phyloP scores from a whole-genome alignment of 2,329 filamentous ascomycete species.

The Monosporascus sp. region DNA sequence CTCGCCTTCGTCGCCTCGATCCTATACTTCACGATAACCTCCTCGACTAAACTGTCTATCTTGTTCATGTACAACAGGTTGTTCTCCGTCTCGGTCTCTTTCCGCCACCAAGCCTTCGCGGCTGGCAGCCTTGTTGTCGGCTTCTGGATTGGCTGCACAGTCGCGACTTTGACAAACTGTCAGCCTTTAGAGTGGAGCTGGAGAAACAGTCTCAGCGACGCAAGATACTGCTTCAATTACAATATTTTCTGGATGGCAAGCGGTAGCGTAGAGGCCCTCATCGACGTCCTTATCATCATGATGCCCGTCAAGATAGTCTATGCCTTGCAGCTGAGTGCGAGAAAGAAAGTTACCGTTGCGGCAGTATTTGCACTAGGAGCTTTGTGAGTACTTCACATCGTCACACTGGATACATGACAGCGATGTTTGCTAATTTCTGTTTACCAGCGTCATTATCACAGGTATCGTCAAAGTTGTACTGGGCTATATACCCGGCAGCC shows the following conservation, averaged over 20 bases:
- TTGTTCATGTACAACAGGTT: constrained; percentile 23
- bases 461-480: constrained; percentile 10
- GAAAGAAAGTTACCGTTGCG: constrained; percentile 13
- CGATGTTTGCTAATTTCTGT: neutral
- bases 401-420: neutral
- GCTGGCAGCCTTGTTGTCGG: constrained; percentile 5
- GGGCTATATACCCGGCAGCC: constrained; percentile 7
- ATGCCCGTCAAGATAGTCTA: constrained; percentile 12
- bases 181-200: constrained; percentile 18
- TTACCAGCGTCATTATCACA: constrained; percentile 7
- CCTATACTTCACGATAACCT: constrained; percentile 21
- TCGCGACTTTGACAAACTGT: constrained; percentile 18
- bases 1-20: constrained; percentile 14
- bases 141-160: constrained; percentile 15
- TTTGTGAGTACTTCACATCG: constrained; percentile 7
- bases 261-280: constrained; percentile 10
- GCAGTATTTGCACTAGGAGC: constrained; percentile 14
- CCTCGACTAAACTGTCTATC: constrained; percentile 21
- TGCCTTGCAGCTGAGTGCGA: constrained; percentile 5
- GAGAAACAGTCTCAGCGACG: constrained; percentile 14
- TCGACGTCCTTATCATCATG: constrained; percentile 12
- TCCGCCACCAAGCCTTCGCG: constrained; percentile 13
- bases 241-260: constrained; percentile 18
- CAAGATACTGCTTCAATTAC: constrained; percentile 20
- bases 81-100: constrained; percentile 17